Percentiles rank a stretch among this genome's conserved stretches.
phyloP scores from a whole-genome alignment of 148 eudicot species.

The Hydrangea macrophylla region DNA sequence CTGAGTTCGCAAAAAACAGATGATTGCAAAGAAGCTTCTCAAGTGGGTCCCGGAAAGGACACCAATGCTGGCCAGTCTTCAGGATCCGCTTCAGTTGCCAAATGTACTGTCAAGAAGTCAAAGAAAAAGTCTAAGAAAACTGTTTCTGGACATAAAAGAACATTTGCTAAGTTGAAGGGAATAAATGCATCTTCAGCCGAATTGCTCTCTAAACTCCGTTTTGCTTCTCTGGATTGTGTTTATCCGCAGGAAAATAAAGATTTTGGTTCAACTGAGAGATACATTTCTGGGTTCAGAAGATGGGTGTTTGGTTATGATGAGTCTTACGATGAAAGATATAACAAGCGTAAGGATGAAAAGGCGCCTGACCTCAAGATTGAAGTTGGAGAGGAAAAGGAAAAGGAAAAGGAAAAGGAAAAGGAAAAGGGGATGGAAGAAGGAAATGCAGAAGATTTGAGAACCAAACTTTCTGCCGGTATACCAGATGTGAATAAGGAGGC shows the following conservation, averaged over 20 bases:
- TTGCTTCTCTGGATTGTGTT: conserved; percentile 47
- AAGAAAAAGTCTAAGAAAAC: conserved; percentile 33
- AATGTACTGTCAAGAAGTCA: conserved; percentile 27
- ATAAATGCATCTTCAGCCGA: conserved; percentile 42
- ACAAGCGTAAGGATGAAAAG: conserved; percentile 3
- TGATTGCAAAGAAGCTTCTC: conserved; percentile 15
- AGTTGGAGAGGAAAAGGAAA: conserved; percentile 8
- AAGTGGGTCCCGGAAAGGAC: neutral
- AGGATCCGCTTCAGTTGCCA: conserved; percentile 21
- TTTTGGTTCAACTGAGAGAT: conserved; percentile 39
- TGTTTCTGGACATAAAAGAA: conserved; percentile 8
- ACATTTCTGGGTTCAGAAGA: conserved; percentile 48
- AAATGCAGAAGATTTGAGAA: neutral
- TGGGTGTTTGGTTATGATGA: conserved; percentile 35
- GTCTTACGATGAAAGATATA: conserved; percentile 14
- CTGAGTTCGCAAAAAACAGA: conserved; percentile 18
- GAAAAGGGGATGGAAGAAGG: conserved; percentile 10
- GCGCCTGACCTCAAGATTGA: neutral
- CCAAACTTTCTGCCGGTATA: neutral
- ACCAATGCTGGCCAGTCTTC: conserved; percentile 11
- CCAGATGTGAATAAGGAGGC: conserved; percentile 1
- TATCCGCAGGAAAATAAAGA: conserved; percentile 28
- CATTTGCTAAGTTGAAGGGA: conserved; percentile 16
- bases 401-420: conserved; percentile 10
- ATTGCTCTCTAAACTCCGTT: conserved; percentile 55